phyloP scores from a whole-genome alignment of 495 filamentous ascomycete genomes.

The Saxispiralis lemnorum region DNA sequence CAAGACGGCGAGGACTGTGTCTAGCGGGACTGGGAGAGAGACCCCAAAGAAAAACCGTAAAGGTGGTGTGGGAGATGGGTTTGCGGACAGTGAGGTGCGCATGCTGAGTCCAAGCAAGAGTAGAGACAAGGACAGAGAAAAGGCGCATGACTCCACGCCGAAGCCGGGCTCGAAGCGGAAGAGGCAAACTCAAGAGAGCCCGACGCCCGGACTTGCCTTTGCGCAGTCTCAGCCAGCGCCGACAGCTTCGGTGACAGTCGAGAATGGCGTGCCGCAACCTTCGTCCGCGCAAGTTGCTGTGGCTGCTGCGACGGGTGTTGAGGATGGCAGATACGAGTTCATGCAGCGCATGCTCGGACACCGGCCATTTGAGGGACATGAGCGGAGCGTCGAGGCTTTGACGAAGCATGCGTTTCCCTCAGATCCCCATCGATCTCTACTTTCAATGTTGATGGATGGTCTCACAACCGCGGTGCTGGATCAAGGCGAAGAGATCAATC shows the following conservation, averaged over 20 bases:
- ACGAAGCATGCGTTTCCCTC: slow-evolving; percentile 55
- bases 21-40: slow-evolving; percentile 20
- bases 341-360: slow-evolving; percentile 44
- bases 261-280: no score
- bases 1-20: slow-evolving; percentile 17
- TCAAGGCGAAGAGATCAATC: slow-evolving; percentile 30
- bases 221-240: neutral
- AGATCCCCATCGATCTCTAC: slow-evolving; percentile 32
- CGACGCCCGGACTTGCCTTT: slow-evolving; percentile 26
- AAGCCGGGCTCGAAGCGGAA: slow-evolving; percentile 46
- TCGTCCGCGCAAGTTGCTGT: no score
- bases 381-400: slow-evolving; percentile 58
- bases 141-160: slow-evolving; percentile 38
- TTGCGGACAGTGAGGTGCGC: slow-evolving; percentile 52
- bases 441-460: slow-evolving; percentile 39
- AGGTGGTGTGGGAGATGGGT: slow-evolving; percentile 49
- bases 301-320: no score
- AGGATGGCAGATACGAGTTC: slow-evolving; percentile 20
- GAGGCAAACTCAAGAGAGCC: slow-evolving; percentile 36
- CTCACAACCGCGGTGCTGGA: slow-evolving; percentile 22
- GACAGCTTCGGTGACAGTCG: no score
- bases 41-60: slow-evolving; percentile 43
- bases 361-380: slow-evolving; percentile 27
- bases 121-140: slow-evolving; percentile 15
- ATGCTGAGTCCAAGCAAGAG: slow-evolving; percentile 40